Evolutionary conservation across 345 rosid species (phyloP).

Genomic region (Citropsis articulata): DNA sequence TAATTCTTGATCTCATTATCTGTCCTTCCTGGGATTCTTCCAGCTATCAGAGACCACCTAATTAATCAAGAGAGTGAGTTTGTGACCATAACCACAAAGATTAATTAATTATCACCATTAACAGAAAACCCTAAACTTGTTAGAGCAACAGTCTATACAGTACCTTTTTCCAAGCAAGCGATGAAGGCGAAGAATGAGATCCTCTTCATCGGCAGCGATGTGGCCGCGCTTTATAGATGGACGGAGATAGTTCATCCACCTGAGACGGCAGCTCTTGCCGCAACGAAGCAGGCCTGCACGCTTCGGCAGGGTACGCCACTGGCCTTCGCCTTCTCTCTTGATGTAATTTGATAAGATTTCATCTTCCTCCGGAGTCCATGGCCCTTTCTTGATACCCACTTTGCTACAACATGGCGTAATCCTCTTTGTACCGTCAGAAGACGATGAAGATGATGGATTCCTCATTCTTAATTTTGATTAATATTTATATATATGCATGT

Average conservation of each 20-base stretch:
- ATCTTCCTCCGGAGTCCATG: conserved; percentile 90
- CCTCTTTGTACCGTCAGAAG: neutral
- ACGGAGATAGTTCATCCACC: conserved; percentile 95
- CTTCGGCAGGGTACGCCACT: conserved; percentile 82
- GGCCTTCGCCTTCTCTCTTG: conserved; percentile 72
- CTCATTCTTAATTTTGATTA: conserved; percentile 17
- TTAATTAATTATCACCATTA: neutral
- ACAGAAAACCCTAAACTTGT: too few species aligned
- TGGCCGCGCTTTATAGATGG: conserved; percentile 75
- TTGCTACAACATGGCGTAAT: conserved; percentile 66
- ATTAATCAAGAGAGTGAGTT: neutral
- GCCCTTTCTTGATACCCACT: conserved; percentile 77
- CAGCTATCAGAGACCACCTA: conserved; percentile 88
- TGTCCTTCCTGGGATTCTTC: conserved; percentile 86
- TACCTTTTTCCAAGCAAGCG: conserved; percentile 71
- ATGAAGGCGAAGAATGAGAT: conserved; percentile 91
- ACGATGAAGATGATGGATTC: conserved; percentile 19
- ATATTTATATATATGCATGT: too few species aligned
- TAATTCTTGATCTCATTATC: conserved; percentile 93
- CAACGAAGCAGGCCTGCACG: conserved; percentile 82
- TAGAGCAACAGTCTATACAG: too few species aligned
- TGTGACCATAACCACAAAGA: too few species aligned
- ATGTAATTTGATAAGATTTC: conserved; percentile 56
- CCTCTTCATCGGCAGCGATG: conserved; percentile 82
- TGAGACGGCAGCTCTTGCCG: conserved; percentile 88